Evolutionary conservation across 2,329 filamentous ascomycete genomes (phyloP).

Genomic region (Penicillium vulpinum): DNA sequence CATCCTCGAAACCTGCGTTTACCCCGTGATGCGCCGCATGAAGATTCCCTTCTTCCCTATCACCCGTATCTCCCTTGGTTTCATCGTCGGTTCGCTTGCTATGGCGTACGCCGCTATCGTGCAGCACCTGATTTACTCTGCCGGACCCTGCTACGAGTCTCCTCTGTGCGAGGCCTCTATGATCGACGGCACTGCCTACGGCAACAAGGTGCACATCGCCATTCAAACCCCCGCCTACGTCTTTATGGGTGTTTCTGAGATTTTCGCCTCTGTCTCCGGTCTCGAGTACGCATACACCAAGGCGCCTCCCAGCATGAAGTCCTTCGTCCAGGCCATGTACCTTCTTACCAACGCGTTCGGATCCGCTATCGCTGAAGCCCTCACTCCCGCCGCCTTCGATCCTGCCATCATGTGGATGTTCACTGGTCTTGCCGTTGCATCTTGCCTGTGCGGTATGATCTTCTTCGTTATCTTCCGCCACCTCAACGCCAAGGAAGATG

Average conservation of each 20-base stretch:
- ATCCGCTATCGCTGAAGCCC: slow-evolving; percentile 60
- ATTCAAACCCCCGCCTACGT: slow-evolving; percentile 49
- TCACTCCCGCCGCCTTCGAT: slow-evolving; percentile 62
- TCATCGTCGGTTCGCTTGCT: slow-evolving; percentile 63
- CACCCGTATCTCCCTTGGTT: slow-evolving; percentile 72
- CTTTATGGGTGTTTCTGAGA: slow-evolving; percentile 54
- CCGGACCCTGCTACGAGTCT: slow-evolving; percentile 53
- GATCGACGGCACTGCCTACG: slow-evolving; percentile 33
- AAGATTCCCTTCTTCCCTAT: slow-evolving; percentile 71
- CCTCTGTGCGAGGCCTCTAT: slow-evolving; percentile 37
- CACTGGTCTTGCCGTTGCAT: slow-evolving; percentile 54
- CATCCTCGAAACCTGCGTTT: slow-evolving; percentile 67
- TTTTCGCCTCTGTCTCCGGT: slow-evolving; percentile 65
- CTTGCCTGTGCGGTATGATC: slow-evolving; percentile 50
- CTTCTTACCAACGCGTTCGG: slow-evolving; percentile 61
- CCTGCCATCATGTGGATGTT: slow-evolving; percentile 70
- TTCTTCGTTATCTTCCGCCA: slow-evolving; percentile 56
- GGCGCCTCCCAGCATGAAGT: slow-evolving; percentile 68
- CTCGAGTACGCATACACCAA: slow-evolving; percentile 75
- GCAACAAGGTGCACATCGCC: slow-evolving; percentile 48
- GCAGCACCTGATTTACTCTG: slow-evolving; percentile 57
- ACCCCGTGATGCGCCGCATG: slow-evolving; percentile 64
- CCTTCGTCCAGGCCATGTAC: slow-evolving; percentile 59
- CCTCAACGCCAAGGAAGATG: slow-evolving; percentile 52
- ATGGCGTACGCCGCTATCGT: slow-evolving; percentile 63